Evolutionary conservation across 768 basidiomycete species (phyloP).

Genomic region (Lactarius sanguifluus): DNA sequence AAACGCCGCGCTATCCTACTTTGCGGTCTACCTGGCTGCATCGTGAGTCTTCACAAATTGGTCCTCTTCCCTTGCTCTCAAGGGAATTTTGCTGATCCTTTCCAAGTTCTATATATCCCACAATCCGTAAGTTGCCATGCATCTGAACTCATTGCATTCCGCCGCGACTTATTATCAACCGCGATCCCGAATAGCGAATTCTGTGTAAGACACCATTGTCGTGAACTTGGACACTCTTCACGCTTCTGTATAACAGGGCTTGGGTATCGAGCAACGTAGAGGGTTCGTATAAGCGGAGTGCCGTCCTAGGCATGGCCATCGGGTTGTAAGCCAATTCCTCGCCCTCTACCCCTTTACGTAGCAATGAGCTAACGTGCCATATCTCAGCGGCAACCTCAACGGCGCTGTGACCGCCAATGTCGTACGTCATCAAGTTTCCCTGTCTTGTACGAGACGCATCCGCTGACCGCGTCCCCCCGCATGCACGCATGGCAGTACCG

Average conservation of each 20-base stretch:
- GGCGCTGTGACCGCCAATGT: conserved; percentile 68
- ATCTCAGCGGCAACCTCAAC: conserved; percentile 57
- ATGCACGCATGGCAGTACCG: conserved; percentile 51
- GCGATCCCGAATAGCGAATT: conserved; percentile 35
- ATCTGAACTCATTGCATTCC: neutral
- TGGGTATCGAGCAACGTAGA: conserved; percentile 76
- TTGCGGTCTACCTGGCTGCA: conserved; percentile 68
- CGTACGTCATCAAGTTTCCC: conserved; percentile 40
- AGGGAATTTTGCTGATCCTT: neutral
- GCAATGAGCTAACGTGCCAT: neutral
- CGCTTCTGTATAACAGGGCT: conserved; percentile 41
- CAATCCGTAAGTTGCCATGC: conserved; percentile 41
- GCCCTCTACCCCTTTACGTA: neutral
- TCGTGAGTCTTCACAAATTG: conserved; percentile 47
- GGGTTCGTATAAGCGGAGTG: conserved; percentile 71
- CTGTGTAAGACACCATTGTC: conserved; percentile 43
- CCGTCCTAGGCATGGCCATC: conserved; percentile 68
- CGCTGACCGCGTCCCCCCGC: neutral
- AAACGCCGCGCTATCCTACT: conserved; percentile 65
- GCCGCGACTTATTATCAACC: neutral
- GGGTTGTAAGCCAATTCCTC: conserved; percentile 42
- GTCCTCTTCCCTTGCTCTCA: neutral
- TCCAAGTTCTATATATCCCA: conserved; percentile 47
- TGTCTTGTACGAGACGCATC: conserved; percentile 3
- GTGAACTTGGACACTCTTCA: conserved; percentile 15